phyloP scores from a whole-genome alignment of 495 filamentous ascomycete genomes.

The Tuber magnatum region DNA sequence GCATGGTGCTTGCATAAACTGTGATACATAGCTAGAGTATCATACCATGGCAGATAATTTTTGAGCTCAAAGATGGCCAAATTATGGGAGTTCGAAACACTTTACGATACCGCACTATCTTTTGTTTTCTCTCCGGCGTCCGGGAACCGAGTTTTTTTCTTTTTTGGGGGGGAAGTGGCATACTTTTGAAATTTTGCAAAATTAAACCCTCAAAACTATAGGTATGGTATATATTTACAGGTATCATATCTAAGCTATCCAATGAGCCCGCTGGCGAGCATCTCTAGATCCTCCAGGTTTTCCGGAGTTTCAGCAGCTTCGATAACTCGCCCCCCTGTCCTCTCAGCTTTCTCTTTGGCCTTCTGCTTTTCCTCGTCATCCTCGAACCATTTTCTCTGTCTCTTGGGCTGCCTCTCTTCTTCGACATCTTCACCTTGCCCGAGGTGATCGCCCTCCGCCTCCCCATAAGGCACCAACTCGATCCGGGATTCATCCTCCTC shows the following conservation, averaged over 20 bases:
- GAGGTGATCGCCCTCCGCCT: slow-evolving; percentile 39
- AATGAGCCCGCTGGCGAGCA: slow-evolving; percentile 74
- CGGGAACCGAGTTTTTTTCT: neutral
- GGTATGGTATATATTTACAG: slow-evolving; percentile 6
- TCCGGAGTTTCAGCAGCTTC: slow-evolving; percentile 60
- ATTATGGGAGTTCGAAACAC: neutral
- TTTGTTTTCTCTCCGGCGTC: neutral
- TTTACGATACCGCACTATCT: neutral
- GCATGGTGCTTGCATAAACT: no score
- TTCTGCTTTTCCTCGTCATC: slow-evolving; percentile 46
- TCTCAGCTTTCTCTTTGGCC: slow-evolving; percentile 46
- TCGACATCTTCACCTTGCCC: slow-evolving; percentile 31
- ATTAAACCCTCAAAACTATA: slow-evolving; percentile 22
- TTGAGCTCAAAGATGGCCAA: neutral
- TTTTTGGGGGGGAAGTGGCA: neutral
- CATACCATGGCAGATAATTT: neutral
- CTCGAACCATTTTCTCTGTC: slow-evolving; percentile 47
- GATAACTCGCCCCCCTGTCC: slow-evolving; percentile 48
- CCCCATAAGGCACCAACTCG: slow-evolving; percentile 28
- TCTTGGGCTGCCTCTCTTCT: slow-evolving; percentile 28
- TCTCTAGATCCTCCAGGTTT: slow-evolving; percentile 83
- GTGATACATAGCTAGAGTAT: no score
- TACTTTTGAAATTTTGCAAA: neutral
- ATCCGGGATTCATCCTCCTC: slow-evolving; percentile 46
- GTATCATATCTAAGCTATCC: slow-evolving; percentile 42